Conservation (phyloP, 495 filamentous ascomycete species). For the Tuber brumale region DNA sequence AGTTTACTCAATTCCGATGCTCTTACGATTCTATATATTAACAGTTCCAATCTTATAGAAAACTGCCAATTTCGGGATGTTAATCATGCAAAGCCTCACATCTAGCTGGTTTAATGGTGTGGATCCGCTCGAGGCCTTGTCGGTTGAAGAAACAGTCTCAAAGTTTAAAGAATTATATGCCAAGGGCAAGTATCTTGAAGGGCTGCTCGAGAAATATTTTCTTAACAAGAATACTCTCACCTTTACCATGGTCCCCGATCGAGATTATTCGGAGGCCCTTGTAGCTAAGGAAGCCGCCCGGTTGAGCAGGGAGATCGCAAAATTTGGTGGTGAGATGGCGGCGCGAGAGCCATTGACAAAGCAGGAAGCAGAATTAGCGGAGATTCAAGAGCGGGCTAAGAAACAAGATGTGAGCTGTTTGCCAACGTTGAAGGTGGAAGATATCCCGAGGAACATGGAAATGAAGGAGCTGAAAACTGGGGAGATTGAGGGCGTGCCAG, state of each 20-base stretch:
- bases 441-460: slow-evolving; percentile 76
- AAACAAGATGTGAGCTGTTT: slow-evolving; percentile 79
- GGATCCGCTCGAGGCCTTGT: slow-evolving; percentile 81
- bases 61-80: slow-evolving; percentile 87
- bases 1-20: slow-evolving; percentile 4
- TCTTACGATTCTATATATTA: neutral
- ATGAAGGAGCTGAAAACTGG: slow-evolving; percentile 62
- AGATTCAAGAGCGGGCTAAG: slow-evolving; percentile 73
- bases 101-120: slow-evolving; percentile 91
- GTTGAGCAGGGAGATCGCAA: slow-evolving; percentile 57
- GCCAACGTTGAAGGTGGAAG: slow-evolving; percentile 75
- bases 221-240: slow-evolving; percentile 77
- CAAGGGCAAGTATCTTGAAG: slow-evolving; percentile 71
- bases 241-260: slow-evolving; percentile 88
- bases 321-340: slow-evolving; percentile 60
- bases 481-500: slow-evolving; percentile 57
- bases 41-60: slow-evolving; percentile 47
- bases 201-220: slow-evolving; percentile 80
- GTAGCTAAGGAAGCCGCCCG: slow-evolving; percentile 68
- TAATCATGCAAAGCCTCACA: slow-evolving; percentile 76
- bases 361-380: slow-evolving; percentile 71
- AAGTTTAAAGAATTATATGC: slow-evolving; percentile 61
- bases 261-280: slow-evolving; percentile 64
- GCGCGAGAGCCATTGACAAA: slow-evolving; percentile 63
- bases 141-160: slow-evolving; percentile 79